A percentile compares a stretch with the other conserved stretches of the same genome.
Conservation (phyloP, 352 stramenopile species). For the Phytophthora podocarpi region DNA sequence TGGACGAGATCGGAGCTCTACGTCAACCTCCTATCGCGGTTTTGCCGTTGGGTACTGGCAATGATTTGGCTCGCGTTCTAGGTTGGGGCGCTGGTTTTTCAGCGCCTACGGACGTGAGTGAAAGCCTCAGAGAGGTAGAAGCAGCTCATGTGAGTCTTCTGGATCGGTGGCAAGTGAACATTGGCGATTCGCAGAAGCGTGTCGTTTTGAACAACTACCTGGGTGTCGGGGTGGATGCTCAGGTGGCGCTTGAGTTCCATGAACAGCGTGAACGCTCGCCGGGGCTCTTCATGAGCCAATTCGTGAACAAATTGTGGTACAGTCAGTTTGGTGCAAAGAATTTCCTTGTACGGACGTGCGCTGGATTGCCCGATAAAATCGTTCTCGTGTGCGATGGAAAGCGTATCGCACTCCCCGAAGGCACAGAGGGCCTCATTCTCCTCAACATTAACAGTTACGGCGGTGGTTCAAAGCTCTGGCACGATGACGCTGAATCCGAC, state of each 20-base stretch:
- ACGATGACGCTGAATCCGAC: conserved; percentile 76
- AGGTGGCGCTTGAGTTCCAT: conserved; percentile 91
- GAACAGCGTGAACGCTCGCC: conserved; percentile 88
- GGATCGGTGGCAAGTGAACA: conserved; percentile 77
- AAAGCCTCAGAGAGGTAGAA: conserved; percentile 71
- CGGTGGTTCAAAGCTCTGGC: conserved; percentile 88
- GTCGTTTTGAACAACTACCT: conserved; percentile 84
- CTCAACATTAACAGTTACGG: conserved; percentile 91
- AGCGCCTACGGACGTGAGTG: conserved; percentile 60
- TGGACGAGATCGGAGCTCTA: conserved; percentile 67
- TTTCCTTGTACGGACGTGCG: conserved; percentile 85
- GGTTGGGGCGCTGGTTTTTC: conserved; percentile 95
- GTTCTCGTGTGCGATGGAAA: conserved; percentile 84
- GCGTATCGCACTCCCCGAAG: conserved; percentile 64
- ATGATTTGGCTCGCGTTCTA: conserved; percentile 93
- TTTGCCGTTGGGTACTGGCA: conserved; percentile 95
- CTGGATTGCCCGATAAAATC: conserved; percentile 76
- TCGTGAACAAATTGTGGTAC: conserved; percentile 94
- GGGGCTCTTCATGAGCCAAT: conserved; percentile 87
- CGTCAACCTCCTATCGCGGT: conserved; percentile 94
- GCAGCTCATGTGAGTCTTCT: conserved; percentile 76
- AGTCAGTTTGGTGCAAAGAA: conserved; percentile 88
- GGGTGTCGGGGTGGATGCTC: conserved; percentile 90
- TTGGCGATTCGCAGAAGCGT: conserved; percentile 66
- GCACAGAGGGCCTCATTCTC: conserved; percentile 86